Conservation (phyloP, 768 basidiomycete species). For the Tulasnella sp. region DNA sequence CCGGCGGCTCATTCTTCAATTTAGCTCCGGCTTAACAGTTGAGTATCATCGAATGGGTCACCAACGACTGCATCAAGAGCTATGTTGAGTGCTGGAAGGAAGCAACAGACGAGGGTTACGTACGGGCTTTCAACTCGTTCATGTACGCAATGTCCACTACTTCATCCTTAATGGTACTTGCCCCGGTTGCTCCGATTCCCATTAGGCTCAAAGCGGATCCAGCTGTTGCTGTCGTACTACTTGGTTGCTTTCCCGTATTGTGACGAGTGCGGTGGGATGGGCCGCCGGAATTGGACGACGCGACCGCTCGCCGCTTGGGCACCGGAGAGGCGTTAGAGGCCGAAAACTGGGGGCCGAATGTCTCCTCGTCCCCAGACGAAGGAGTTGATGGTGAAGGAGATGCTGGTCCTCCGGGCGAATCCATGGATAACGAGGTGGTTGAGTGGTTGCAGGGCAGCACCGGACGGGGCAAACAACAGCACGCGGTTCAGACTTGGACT, state of each 20-base stretch:
- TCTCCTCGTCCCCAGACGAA: constrained; percentile 19
- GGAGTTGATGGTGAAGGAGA: constrained; percentile 24
- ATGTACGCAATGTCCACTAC: constrained; percentile 22
- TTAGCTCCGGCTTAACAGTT: no score
- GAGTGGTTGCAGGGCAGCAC: not conserved
- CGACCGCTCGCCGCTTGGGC: constrained; percentile 16
- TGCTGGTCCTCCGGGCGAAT: constrained; percentile 18
- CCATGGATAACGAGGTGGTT: constrained; percentile 11
- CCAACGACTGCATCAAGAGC: no score
- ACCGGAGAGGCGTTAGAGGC: constrained; percentile 12
- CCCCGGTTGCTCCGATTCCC: not conserved
- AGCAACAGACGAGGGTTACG: not conserved
- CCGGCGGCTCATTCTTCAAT: no score
- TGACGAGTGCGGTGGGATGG: not conserved
- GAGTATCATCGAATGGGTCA: no score
- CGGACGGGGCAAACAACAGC: not conserved
- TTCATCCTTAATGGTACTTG: constrained; percentile 9
- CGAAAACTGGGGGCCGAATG: not conserved
- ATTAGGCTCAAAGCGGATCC: not conserved
- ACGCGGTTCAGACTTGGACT: constrained; percentile 1
- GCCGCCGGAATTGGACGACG: not conserved
- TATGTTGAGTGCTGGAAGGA: no score
- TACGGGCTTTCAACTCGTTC: constrained; percentile 24
- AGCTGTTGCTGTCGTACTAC: not conserved
- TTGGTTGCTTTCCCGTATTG: not conserved